Conservation (phyloP, 2,329 filamentous ascomycete genomes). For the Cladosporium austrohemisphaericum region DNA sequence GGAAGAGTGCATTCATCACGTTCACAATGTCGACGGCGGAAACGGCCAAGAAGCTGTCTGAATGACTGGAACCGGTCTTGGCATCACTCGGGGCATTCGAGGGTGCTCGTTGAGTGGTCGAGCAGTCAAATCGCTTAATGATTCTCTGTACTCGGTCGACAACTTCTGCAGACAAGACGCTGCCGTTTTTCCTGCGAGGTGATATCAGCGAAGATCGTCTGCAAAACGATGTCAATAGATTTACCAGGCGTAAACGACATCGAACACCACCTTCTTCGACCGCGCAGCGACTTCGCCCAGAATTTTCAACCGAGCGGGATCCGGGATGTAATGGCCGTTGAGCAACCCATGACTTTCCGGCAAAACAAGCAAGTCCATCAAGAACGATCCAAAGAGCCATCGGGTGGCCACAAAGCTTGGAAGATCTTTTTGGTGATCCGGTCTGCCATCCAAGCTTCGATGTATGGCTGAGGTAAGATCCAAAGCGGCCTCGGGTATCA, state of each 20-base stretch:
- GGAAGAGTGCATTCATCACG: constrained; percentile 78
- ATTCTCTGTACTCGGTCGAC: constrained; percentile 70
- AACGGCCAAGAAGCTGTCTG: constrained; percentile 20
- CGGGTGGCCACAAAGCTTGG: constrained; percentile 81
- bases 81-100: not conserved
- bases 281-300: constrained; percentile 72
- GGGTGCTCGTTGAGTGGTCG: not conserved
- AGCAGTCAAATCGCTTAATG: not conserved
- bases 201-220: constrained; percentile 22
- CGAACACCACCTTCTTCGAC: constrained; percentile 73
- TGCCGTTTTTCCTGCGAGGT: constrained; percentile 51
- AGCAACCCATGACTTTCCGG: constrained; percentile 72
- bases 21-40: constrained; percentile 79
- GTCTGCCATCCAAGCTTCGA: constrained; percentile 60
- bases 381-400: constrained; percentile 87
- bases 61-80: not conserved
- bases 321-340: constrained; percentile 86
- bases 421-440: constrained; percentile 65
- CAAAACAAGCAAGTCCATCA: constrained; percentile 78
- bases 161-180: constrained; percentile 60
- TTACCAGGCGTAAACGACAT: constrained; percentile 67
- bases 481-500: constrained; percentile 80
- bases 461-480: constrained; percentile 82
- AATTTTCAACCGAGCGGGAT: constrained; percentile 77
- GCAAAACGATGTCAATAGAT: constrained; percentile 29